Evolutionary conservation across 768 basidiomycete species (phyloP).

Genomic region (Lactarius akahatsu): DNA sequence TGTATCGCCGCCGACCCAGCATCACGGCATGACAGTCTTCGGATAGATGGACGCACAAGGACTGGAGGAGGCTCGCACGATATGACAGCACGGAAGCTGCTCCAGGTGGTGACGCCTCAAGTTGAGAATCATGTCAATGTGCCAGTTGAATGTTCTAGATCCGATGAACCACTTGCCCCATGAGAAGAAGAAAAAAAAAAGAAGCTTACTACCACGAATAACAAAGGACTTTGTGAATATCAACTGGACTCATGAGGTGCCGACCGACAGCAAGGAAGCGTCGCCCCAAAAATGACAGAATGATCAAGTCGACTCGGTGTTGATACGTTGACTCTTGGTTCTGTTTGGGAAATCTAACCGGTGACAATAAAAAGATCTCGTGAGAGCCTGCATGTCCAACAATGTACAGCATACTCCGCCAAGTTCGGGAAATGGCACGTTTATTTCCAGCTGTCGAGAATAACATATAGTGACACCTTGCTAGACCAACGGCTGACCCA

Average conservation of each 20-base stretch:
- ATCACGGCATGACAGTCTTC: constrained; percentile 23
- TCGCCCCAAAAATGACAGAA: neutral
- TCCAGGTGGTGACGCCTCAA: constrained; percentile 16
- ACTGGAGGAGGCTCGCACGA: constrained; percentile 13
- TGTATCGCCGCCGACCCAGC: constrained; percentile 10
- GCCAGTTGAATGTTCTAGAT: constrained; percentile 17
- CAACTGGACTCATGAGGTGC: neutral
- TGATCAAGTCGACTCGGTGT: neutral
- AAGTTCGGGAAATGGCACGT: constrained; percentile 6
- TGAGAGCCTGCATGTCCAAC: neutral
- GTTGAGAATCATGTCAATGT: constrained; percentile 19
- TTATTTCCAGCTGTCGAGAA: neutral
- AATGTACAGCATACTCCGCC: neutral
- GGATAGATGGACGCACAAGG: constrained; percentile 18
- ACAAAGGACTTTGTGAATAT: constrained; percentile 5
- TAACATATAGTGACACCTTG: neutral
- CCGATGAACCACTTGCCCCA: neutral
- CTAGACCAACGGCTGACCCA: neutral
- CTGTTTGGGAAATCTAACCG: constrained; percentile 9
- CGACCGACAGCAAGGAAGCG: neutral
- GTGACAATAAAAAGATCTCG: neutral
- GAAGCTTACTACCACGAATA: constrained; percentile 1
- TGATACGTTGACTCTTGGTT: neutral
- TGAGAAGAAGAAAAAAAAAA: constrained; percentile 3
- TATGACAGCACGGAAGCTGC: constrained; percentile 21